Base-by-base conservation (phyloP, 1,284 basidiomycete species). In the Anthracocystis walkeri region DNA sequence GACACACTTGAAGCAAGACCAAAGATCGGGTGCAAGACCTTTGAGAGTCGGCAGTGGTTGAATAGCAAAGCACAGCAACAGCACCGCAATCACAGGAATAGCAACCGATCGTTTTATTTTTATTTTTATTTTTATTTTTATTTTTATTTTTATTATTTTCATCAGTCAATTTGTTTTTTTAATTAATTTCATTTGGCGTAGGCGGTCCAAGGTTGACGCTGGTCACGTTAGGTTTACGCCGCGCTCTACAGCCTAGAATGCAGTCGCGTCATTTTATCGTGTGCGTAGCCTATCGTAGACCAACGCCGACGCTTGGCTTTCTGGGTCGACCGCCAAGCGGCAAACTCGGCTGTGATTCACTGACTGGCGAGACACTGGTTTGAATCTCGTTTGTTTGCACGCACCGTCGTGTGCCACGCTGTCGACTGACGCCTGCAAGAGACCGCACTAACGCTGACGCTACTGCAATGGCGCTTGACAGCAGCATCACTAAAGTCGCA, bases 301-400 rank as follows among this genome's bases (percentile, higher is more conserved):
- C 35, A 38, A 38, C 35, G 35, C 35, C 35, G 35, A 49, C 48
- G 48, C 29, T 11, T 14, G 10, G 31, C 46, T 20, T 49, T 49
- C 48, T 31, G 48, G 48, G 48, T 48, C n/a, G 27, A 6, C 27
- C n/a, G 6, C 27, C 7, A n/a, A 23, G 18, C 25, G 1, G 12
- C 0, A 5, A 16, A 5, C 16, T 16, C 23, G 18, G 25, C 23
- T 48, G 27, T 29, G 16, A 27, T 16, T n/a, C 7, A 0, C 25
- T 31, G 33, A 33, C 33, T n/a, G 27, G 46, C 46, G 48, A 31
- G 48, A 49, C 48, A 49, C n/a, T 27, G 25, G 4, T 48, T 29
- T 49, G 48, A 49, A 49, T 49, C 48, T 49, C 48, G 27, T 49
- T 49, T 49, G 48, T 49, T 49, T 49, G 48, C 48, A 3, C 11